phyloP scores from a whole-genome alignment of 2,329 filamentous ascomycete species.

The Lecanicillium sp. region DNA sequence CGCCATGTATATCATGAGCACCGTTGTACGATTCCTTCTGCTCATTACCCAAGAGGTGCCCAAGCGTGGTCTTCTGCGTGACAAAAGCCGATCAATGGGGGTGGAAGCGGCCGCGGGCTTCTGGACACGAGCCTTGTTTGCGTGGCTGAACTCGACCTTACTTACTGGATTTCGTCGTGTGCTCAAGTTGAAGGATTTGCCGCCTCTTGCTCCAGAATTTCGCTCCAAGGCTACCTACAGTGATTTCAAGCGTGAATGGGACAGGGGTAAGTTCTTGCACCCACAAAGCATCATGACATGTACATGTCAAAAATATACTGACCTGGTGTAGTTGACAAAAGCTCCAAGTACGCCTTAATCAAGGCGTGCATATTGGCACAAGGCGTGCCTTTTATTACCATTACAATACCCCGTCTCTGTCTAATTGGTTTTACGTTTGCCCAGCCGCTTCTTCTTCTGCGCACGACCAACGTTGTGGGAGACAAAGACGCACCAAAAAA shows the following conservation, averaged over 20 bases:
- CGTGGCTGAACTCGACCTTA: constrained; percentile 1
- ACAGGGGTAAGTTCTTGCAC: background rate
- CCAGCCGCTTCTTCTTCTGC: constrained; percentile 1
- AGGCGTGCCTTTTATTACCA: background rate
- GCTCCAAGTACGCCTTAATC: background rate
- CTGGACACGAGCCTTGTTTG: background rate
- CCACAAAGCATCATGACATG: too few species aligned
- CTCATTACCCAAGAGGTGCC: constrained; percentile 1
- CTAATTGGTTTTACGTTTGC: background rate
- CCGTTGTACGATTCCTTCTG: background rate
- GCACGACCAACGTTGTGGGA: background rate
- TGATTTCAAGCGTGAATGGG: background rate
- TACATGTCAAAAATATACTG: too few species aligned
- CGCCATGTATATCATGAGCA: background rate
- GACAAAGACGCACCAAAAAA: background rate
- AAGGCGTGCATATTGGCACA: background rate
- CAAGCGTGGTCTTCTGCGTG: background rate
- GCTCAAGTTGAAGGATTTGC: background rate
- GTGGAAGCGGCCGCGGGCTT: background rate
- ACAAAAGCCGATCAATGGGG: background rate
- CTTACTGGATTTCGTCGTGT: background rate
- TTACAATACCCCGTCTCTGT: background rate
- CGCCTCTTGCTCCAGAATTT: background rate
- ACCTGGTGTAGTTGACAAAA: background rate
- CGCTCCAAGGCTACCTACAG: background rate